These are phyloP conservation scores for Lichtheimia hyalospora DNA, from an alignment of 371 early-diverging fungal genomes.

Conservation along the genomic window DNA sequence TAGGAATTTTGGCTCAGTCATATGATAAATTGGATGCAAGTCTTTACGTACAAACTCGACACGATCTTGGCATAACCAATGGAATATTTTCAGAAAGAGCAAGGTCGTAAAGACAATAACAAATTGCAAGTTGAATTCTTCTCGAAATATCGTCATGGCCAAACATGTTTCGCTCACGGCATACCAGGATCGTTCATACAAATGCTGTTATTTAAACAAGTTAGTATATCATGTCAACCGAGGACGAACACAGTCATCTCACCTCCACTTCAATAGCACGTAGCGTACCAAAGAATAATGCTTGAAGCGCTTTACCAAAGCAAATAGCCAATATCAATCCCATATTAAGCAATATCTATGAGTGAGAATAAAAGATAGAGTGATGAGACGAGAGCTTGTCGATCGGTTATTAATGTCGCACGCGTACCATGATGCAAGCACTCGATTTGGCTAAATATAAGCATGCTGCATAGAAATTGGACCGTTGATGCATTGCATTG, in stretches of 20 bases:
- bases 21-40: not conserved
- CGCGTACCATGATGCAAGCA: conserved; percentile 79
- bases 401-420: too few relatives aligned
- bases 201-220: conserved; percentile 59
- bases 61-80: conserved; percentile 93
- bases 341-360: conserved; percentile 79
- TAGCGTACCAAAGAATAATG: conserved; percentile 88
- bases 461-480: conserved; percentile 88
- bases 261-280: conserved; percentile 92
- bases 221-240: not conserved
- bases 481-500: conserved; percentile 72
- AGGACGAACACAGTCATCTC: not conserved
- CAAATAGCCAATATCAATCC: conserved; percentile 76
- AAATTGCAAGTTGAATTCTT: conserved; percentile 89
- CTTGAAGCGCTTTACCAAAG: conserved; percentile 72
- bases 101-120: conserved; percentile 80
- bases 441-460: conserved; percentile 85
- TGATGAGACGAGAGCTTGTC: too few relatives aligned
- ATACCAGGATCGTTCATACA: conserved; percentile 95
- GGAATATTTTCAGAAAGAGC: conserved; percentile 90
- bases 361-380: not conserved
- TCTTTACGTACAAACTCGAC: conserved; percentile 80
- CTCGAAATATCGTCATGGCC: conserved; percentile 94
- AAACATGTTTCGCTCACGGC: conserved; percentile 94
- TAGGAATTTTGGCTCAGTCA: conserved; percentile 18